Percentiles rank a stretch among this genome's conserved stretches.
These are phyloP conservation scores for Saccharomyces hybrid DNA, from an alignment of 1,139 yeast genomes.

Conservation along the genomic window DNA sequence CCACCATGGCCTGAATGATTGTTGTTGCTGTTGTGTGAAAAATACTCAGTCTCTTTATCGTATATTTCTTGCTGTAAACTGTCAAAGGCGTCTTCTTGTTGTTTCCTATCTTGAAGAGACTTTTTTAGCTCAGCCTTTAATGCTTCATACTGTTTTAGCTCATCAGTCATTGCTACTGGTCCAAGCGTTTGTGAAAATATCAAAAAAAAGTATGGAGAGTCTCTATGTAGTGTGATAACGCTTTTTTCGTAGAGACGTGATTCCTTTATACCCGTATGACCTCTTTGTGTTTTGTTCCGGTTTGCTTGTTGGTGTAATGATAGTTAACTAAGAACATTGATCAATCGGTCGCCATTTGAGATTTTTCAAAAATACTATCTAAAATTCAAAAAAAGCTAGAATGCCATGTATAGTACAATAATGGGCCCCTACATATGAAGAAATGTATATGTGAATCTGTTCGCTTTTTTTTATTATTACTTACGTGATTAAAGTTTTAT, in stretches of 20 bases:
- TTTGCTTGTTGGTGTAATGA: not conserved
- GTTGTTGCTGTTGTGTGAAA: conserved; percentile 48
- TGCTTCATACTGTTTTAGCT: conserved; percentile 53
- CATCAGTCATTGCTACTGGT: conserved; percentile 20
- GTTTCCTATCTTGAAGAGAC: conserved; percentile 56
- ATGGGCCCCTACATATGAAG: not conserved
- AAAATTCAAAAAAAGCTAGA: not conserved
- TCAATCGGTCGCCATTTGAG: not conserved
- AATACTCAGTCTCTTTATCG: conserved; percentile 70
- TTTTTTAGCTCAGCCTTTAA: conserved; percentile 61
- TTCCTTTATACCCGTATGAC: not conserved
- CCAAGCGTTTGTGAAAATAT: not conserved
- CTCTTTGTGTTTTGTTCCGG: not conserved
- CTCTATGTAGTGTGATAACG: not conserved
- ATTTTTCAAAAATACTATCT: not conserved
- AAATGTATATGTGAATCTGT: not conserved
- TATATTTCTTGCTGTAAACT: conserved; percentile 73
- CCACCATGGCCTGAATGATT: conserved; percentile 3
- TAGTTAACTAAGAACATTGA: not conserved
- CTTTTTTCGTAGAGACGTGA: not conserved
- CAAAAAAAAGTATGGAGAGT: not conserved
- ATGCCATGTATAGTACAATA: not conserved
- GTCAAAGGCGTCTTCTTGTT: conserved; percentile 54
- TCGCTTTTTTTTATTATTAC: not conserved
- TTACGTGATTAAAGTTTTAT: not conserved